Base-by-base conservation (phyloP, 192 early-diverging fungal species). In the Backusella circina region DNA sequence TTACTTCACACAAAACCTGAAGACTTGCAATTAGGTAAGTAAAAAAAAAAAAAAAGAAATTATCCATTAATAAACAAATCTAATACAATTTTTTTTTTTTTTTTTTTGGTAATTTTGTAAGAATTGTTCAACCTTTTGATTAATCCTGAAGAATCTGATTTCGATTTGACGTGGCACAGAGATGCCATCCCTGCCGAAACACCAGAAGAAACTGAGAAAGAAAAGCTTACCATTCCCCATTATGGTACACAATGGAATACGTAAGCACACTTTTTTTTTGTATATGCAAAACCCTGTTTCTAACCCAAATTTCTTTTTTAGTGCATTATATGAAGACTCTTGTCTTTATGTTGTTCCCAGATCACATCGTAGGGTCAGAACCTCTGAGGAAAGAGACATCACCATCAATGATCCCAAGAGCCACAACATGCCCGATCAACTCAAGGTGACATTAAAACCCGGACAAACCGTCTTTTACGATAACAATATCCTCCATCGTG, bases 391-490 rank as follows among this genome's bases (percentile, higher is more conserved):
- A 54, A 79, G 85, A 36, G 70, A 78, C 21, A 79, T 86, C 37
- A 83, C 82, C 32, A 78, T 83, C 31, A 75, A 85, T 21, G 82
- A 86, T 66, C 83, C 85, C 18, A 70, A 80, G 65, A 71, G 76
- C 30, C 77, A 85, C 18, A 67, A 75, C 2, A 86, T 86, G 85
- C 85, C 85, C 21, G 84, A 72, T 39, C 44, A 73, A 30, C 57
- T 85, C 6, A 76, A 68, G 33, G 83, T 86, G 7, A 30, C 50
- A 5, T 26, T 86, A 2, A 79, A 80, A 41, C 80, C 85, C 16
- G 85, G 85, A 32, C 85, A 86, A 74, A 86, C 85, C 5, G 83
- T 86, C 15, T 86, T 86, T 72, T 86, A 86, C 65, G 84, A 86
- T 74, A 86, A 86, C 71, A 86, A 86, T 44, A 84, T 86, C 47